A percentile compares a stretch with the other conserved stretches of the same genome.
Evolutionary conservation across 208 protist genomes (phyloP).

Genomic region (Blastocrithidia nonstop): DNA sequence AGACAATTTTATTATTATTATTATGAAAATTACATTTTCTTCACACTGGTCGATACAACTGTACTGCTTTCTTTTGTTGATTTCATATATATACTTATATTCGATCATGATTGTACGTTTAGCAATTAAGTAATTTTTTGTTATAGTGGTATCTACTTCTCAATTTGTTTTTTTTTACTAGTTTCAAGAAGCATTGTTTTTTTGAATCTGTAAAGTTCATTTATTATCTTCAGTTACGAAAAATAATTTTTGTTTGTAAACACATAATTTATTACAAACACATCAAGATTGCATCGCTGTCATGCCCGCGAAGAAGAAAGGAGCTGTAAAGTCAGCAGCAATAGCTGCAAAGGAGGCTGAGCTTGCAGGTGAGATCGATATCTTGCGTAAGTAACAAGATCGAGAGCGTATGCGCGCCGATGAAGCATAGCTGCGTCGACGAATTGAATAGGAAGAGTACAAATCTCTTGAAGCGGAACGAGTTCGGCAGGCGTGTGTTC

Average conservation of each 20-base stretch:
- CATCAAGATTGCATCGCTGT: no score
- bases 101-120: background rate
- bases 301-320: conserved; percentile 37
- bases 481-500: conserved; percentile 23
- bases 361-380: conserved; percentile 18
- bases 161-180: background rate
- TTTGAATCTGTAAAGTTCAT: background rate
- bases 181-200: background rate
- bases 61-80: no score
- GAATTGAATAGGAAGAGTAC: conserved; percentile 48
- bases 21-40: background rate
- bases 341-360: conserved; percentile 18
- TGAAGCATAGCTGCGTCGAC: conserved; percentile 29
- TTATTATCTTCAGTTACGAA: background rate
- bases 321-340: conserved; percentile 12
- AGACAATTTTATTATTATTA: background rate
- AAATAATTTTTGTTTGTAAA: background rate
- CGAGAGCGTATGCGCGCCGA: conserved; percentile 31
- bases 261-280: no score
- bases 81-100: no score
- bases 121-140: background rate
- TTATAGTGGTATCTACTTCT: background rate
- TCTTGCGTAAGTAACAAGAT: conserved; percentile 22
- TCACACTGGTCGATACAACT: no score
- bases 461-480: conserved; percentile 25